A percentile compares a stretch with the other conserved stretches of the same genome.
phyloP scores from a whole-genome alignment of 129 eudicot species.

The Pseudognaphalium luteoalbum region DNA sequence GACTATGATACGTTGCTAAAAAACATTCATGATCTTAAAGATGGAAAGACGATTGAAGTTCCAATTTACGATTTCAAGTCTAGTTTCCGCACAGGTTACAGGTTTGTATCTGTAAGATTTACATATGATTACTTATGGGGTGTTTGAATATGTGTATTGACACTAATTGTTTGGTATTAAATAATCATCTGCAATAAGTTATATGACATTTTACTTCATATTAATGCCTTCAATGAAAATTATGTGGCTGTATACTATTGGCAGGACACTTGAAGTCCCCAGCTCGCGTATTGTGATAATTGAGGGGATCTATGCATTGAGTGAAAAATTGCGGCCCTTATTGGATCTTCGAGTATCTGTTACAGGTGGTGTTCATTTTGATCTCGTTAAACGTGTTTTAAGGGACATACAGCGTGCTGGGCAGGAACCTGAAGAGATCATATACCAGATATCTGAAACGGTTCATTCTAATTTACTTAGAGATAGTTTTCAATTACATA shows the following conservation, averaged over 20 bases:
- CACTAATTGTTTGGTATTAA: neutral
- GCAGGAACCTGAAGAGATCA: constrained; percentile 95
- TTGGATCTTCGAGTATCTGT: constrained; percentile 97
- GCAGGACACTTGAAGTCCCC: constrained; percentile 91
- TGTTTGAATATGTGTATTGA: neutral
- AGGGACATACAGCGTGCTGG: constrained; percentile 99
- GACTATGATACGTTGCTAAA: constrained; percentile 87
- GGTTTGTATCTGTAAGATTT: constrained; percentile 42
- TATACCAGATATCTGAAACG: constrained; percentile 97
- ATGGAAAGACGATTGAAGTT: constrained; percentile 68
- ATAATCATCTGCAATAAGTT: neutral
- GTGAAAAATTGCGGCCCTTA: constrained; percentile 82
- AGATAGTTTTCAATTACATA: neutral
- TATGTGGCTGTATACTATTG: constrained; percentile 23
- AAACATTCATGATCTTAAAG: constrained; percentile 82
- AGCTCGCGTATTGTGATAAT: constrained; percentile 86
- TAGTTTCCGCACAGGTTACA: constrained; percentile 86
- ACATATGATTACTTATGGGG: neutral
- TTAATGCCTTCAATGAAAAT: constrained; percentile 14
- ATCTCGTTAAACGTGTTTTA: constrained; percentile 93
- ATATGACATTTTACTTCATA: neutral
- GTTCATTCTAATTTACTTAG: constrained; percentile 38
- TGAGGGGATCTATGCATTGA: constrained; percentile 94
- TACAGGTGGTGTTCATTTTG: constrained; percentile 98
- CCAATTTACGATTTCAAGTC: constrained; percentile 94